phyloP scores from a whole-genome alignment of 164 flowering plant genomes.

The Magnolia changhungtana region DNA sequence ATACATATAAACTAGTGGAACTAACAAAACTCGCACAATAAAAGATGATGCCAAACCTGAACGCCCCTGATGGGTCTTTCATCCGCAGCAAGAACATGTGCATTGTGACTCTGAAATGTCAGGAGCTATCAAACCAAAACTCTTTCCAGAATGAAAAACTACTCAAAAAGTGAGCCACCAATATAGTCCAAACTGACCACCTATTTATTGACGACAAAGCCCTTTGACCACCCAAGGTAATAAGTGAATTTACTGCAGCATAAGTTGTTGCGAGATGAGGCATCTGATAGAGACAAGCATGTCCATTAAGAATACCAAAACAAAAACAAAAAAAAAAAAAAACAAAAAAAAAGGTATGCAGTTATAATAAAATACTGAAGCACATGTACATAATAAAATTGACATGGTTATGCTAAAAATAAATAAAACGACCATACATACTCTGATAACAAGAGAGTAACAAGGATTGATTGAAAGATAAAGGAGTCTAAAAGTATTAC shows the following conservation, averaged over 20 bases:
- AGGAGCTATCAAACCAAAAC: constrained; percentile 11
- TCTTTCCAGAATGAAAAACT: not conserved
- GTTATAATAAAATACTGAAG: not conserved
- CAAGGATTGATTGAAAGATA: no score
- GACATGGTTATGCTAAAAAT: not conserved
- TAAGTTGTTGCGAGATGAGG: constrained; percentile 98
- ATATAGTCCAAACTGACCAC: constrained; percentile 40
- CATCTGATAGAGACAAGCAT: constrained; percentile 44
- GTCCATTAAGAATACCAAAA: not conserved
- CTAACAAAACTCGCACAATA: no score
- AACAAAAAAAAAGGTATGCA: not conserved
- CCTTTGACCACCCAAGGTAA: constrained; percentile 72
- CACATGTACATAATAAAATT: not conserved
- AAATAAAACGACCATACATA: no score
- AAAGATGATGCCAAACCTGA: constrained; percentile 49
- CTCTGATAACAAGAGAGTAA: no score
- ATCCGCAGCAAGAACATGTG: constrained; percentile 61
- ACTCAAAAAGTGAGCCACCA: not conserved
- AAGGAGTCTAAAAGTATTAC: no score
- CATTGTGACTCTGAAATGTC: constrained; percentile 50
- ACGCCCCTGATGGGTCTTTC: constrained; percentile 79
- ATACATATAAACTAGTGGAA: no score
- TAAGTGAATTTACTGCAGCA: constrained; percentile 89
- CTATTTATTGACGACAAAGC: constrained; percentile 88
- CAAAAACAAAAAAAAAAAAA: not conserved